phyloP scores from a whole-genome alignment of 116 monocot species.

The Dioscorea cayenensis region DNA sequence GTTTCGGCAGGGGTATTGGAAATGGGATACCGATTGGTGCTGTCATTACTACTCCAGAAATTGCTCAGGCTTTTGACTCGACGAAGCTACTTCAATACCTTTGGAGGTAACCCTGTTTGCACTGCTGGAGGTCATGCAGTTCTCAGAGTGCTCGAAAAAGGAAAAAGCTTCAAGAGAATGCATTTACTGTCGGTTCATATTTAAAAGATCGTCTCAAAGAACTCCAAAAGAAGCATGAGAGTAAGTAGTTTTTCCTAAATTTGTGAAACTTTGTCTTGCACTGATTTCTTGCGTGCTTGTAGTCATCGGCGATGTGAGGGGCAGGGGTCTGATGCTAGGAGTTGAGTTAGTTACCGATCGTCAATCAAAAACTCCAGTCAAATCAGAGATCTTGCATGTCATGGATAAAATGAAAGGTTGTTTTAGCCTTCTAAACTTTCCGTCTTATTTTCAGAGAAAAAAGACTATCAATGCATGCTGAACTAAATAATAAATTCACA shows the following conservation, averaged over 20 bases:
- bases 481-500: not conserved
- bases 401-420: slow-evolving; percentile 90
- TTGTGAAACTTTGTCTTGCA: not conserved
- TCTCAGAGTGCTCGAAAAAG: slow-evolving; percentile 76
- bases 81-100: slow-evolving; percentile 91
- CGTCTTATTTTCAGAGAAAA: not conserved
- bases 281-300: not conserved
- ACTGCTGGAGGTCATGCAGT: slow-evolving; percentile 86
- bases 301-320: slow-evolving; percentile 95
- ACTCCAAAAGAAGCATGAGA: slow-evolving; percentile 78
- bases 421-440: not conserved
- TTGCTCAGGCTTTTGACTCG: slow-evolving; percentile 75
- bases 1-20: slow-evolving; percentile 71
- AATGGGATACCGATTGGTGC: slow-evolving; percentile 94
- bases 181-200: slow-evolving; percentile 69
- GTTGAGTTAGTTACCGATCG: slow-evolving; percentile 78
- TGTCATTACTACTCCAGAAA: slow-evolving; percentile 86
- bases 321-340: slow-evolving; percentile 87
- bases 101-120: slow-evolving; percentile 89
- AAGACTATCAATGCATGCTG: not conserved
- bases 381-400: slow-evolving; percentile 58
- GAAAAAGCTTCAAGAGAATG: slow-evolving; percentile 86
- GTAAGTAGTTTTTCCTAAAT: slow-evolving; percentile 26
- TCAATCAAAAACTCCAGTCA: slow-evolving; percentile 72
- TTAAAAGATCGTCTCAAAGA: slow-evolving; percentile 54